Evolutionary conservation across 352 stramenopile genomes (phyloP).

Genomic region (Plasmopara viticola): DNA sequence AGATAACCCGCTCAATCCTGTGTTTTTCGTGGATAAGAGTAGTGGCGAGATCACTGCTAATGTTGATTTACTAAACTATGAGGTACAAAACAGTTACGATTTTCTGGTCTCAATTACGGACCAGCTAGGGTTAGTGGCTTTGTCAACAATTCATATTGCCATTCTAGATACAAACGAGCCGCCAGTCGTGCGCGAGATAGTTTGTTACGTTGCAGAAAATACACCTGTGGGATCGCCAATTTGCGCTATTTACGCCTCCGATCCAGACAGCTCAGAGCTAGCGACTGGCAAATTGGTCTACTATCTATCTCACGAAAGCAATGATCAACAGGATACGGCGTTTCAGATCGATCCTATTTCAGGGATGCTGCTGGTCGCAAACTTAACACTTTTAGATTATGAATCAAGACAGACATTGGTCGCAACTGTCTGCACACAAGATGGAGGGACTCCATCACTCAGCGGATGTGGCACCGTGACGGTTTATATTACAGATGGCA

Average conservation of each 20-base stretch:
- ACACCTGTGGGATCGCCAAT: slow-evolving; percentile 3
- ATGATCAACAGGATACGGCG: neutral
- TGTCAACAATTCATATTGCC: slow-evolving; percentile 11
- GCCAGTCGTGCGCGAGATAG: slow-evolving; percentile 7
- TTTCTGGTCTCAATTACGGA: slow-evolving; percentile 19
- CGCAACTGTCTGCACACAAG: slow-evolving; percentile 10
- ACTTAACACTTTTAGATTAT: slow-evolving; percentile 16
- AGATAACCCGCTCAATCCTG: slow-evolving; percentile 7
- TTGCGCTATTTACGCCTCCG: slow-evolving; percentile 10
- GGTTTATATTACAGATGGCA: slow-evolving; percentile 10
- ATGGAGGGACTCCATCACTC: slow-evolving; percentile 15
- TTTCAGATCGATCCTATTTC: slow-evolving; percentile 17
- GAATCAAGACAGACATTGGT: slow-evolving; percentile 4
- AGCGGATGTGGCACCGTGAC: slow-evolving; percentile 8
- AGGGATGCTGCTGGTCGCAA: slow-evolving; percentile 12
- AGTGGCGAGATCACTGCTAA: slow-evolving; percentile 14
- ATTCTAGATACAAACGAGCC: slow-evolving; percentile 20
- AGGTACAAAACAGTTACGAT: slow-evolving; percentile 9
- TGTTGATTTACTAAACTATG: slow-evolving; percentile 20
- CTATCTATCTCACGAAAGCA: slow-evolving; percentile 4
- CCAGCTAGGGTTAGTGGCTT: slow-evolving; percentile 1
- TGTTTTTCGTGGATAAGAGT: slow-evolving; percentile 21
- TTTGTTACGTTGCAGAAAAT: slow-evolving; percentile 21
- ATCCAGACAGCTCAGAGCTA: slow-evolving; percentile 12
- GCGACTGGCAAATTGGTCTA: slow-evolving; percentile 7